phyloP scores from a whole-genome alignment of 2,329 filamentous ascomycete species.

The Colletotrichum abscissum region DNA sequence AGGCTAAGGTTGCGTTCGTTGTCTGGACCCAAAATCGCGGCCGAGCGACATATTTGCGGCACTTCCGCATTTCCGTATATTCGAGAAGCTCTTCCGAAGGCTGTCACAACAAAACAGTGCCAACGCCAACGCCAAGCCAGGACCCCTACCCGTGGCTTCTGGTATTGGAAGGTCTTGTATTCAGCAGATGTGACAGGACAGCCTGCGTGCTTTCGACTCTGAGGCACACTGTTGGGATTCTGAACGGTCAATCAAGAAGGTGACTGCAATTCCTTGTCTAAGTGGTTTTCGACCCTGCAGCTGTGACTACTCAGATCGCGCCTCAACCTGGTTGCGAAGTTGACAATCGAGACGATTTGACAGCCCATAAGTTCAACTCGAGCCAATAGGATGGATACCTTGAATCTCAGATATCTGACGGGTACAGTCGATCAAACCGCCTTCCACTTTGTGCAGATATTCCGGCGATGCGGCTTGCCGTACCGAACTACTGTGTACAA shows the following conservation, averaged over 20 bases:
- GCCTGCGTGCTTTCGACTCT: background rate
- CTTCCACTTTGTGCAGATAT: background rate
- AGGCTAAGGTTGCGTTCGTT: background rate
- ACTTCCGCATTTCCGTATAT: slow-evolving; percentile 15
- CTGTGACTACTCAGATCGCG: background rate
- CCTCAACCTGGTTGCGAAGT: background rate
- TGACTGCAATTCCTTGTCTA: background rate
- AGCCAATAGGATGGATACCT: background rate
- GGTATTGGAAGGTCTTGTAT: background rate
- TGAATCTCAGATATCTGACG: background rate
- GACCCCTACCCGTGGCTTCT: background rate
- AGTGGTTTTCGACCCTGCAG: background rate
- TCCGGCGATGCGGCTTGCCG: background rate
- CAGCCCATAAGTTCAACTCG: background rate
- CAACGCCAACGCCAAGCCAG: background rate
- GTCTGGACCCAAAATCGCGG: slow-evolving; percentile 3
- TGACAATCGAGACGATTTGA: background rate
- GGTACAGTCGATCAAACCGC: slow-evolving; percentile 8
- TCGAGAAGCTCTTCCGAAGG: slow-evolving; percentile 21
- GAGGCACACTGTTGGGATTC: background rate
- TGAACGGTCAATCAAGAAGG: background rate
- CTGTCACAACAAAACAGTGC: background rate
- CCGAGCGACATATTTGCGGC: slow-evolving; percentile 5
- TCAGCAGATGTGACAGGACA: background rate
- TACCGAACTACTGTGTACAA: background rate